A percentile compares a stretch with the other conserved stretches of the same genome.
Evolutionary conservation across 441 rosid genomes (phyloP).

Genomic region (Bruguiera hainesii): DNA sequence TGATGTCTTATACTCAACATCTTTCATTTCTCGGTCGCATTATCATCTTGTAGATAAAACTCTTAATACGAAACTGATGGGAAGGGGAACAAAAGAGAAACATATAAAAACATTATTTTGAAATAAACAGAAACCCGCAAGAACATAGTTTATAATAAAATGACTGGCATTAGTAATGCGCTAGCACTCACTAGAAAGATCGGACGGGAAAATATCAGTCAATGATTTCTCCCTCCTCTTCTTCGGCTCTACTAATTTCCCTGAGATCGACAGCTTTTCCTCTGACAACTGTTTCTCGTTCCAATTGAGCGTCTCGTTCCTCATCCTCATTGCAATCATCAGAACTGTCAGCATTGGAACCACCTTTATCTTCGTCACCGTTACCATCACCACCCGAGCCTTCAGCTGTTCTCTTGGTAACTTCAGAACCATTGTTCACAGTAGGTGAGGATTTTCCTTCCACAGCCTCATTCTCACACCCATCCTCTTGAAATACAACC

Average conservation of each 20-base stretch:
- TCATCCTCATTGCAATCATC: conserved; percentile 8
- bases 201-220: conserved; percentile 27
- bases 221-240: conserved; percentile 59
- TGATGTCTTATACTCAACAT: no score
- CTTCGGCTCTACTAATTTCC: conserved; percentile 20
- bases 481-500: conserved; percentile 52
- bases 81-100: no score
- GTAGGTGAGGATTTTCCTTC: conserved; percentile 22
- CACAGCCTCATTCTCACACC: conserved; percentile 19
- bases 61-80: no score
- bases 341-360: background rate
- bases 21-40: no score
- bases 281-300: background rate
- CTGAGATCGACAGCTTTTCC: conserved; percentile 7
- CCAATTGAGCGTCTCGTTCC: conserved; percentile 11
- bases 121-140: no score
- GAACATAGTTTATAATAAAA: background rate
- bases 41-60: no score
- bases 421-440: conserved; percentile 22
- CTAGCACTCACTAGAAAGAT: no score
- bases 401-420: conserved; percentile 16
- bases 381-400: background rate
- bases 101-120: no score
- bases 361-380: background rate
- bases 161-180: background rate